These are phyloP conservation scores for Plicaturopsis crispa DNA, from an alignment of 768 basidiomycete genomes.

Conservation along the genomic window DNA sequence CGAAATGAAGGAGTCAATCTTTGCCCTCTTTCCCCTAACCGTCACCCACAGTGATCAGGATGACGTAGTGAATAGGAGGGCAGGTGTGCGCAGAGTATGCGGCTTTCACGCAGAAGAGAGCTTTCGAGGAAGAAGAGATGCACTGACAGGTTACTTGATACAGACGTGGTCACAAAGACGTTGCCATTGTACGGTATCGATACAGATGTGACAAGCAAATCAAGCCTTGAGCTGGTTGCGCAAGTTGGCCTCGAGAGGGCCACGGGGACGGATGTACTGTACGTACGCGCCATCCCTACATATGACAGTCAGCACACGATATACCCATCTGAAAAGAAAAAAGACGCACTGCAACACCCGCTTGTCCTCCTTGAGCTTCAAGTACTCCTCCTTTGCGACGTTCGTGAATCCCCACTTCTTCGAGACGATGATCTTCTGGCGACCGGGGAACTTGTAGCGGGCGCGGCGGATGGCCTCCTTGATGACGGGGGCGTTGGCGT, in stretches of 20 bases:
- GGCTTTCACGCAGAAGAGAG: slow-evolving; percentile 30
- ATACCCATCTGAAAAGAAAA: slow-evolving; percentile 1
- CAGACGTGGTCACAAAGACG: neutral
- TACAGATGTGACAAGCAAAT: slow-evolving; percentile 11
- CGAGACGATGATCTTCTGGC: slow-evolving; percentile 94
- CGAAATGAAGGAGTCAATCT: slow-evolving; percentile 33
- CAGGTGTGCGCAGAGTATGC: slow-evolving; percentile 19
- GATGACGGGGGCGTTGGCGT: slow-evolving; percentile 78
- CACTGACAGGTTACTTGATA: neutral
- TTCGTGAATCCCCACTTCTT: slow-evolving; percentile 99
- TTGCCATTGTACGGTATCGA: slow-evolving; percentile 1
- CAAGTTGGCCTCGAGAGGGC: slow-evolving; percentile 79
- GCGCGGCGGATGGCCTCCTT: slow-evolving; percentile 96
- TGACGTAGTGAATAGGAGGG: slow-evolving; percentile 75
- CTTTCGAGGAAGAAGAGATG: slow-evolving; percentile 10
- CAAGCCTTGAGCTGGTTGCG: slow-evolving; percentile 76
- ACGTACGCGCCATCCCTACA: slow-evolving; percentile 90
- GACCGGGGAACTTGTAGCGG: slow-evolving; percentile 99
- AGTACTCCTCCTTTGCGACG: slow-evolving; percentile 84
- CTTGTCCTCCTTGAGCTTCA: slow-evolving; percentile 85
- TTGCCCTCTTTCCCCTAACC: slow-evolving; percentile 84
- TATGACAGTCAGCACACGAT: slow-evolving; percentile 2
- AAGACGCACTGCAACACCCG: slow-evolving; percentile 74
- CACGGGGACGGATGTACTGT: slow-evolving; percentile 87
- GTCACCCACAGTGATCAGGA: slow-evolving; percentile 42